Conservation (phyloP, 805 yeast genomes). For the Wickerhamiella lipophila region DNA sequence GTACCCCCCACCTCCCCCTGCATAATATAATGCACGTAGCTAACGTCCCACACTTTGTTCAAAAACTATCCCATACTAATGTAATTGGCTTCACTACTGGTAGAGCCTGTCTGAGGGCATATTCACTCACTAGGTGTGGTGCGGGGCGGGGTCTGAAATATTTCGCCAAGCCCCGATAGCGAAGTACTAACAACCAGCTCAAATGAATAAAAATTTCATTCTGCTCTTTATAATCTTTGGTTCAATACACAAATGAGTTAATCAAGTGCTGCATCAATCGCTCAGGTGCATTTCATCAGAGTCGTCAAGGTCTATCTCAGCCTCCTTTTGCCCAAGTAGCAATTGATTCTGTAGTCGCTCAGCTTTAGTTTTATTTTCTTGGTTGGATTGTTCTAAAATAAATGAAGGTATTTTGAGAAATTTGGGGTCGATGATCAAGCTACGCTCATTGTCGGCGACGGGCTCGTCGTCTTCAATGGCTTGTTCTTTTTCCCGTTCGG, state of each 20-base stretch:
- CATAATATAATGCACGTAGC: too few species aligned
- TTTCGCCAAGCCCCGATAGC: too few species aligned
- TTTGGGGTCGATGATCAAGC: slow-evolving; percentile 3
- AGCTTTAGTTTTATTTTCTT: not conserved
- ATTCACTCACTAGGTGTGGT: too few species aligned
- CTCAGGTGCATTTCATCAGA: not conserved
- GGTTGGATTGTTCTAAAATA: not conserved
- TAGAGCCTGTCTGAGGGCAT: too few species aligned
- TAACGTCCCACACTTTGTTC: too few species aligned
- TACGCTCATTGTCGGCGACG: not conserved
- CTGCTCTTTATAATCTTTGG: too few species aligned
- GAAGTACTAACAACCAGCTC: too few species aligned
- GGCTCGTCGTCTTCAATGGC: not conserved
- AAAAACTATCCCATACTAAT: too few species aligned
- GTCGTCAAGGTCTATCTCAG: not conserved
- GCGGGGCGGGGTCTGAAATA: too few species aligned
- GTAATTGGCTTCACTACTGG: too few species aligned
- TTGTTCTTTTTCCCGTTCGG: not conserved
- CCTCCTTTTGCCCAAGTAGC: not conserved
- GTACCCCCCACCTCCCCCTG: too few species aligned
- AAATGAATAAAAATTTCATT: not conserved
- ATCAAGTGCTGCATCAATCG: not conserved
- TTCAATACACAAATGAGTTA: not conserved
- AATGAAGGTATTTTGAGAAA: slow-evolving; percentile 2
- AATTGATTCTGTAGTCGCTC: not conserved